phyloP scores from a whole-genome alignment of 1,284 basidiomycete genomes.

The Crocinoboletus sp. region DNA sequence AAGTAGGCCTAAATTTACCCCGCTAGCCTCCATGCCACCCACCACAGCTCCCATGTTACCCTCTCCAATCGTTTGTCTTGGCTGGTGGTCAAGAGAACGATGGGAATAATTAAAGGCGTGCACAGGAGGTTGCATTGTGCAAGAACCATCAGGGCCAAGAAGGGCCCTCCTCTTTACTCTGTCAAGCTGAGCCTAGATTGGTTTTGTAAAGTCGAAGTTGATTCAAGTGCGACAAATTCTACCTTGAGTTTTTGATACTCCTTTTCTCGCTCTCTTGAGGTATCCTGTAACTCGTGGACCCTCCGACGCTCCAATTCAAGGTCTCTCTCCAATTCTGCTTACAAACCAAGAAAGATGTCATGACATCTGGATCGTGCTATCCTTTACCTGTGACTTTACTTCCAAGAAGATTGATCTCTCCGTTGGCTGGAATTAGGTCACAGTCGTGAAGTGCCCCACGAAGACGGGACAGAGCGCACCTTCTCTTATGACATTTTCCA shows the following conservation, averaged over 20 bases:
- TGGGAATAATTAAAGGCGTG: conserved; percentile 16
- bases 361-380: neutral
- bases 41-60: conserved; percentile 54
- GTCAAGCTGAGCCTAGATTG: conserved; percentile 52
- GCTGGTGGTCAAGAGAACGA: conserved; percentile 18
- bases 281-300: conserved; percentile 66
- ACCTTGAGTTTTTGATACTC: conserved; percentile 86
- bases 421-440: conserved; percentile 50
- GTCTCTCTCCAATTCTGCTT: conserved; percentile 67
- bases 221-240: conserved; percentile 2
- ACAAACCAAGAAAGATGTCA: conserved; percentile 3
- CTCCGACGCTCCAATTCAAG: conserved; percentile 74
- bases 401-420: conserved; percentile 66
- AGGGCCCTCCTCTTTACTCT: conserved; percentile 77
- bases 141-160: conserved; percentile 37
- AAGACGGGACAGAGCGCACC: conserved; percentile 37
- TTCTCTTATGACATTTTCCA: conserved; percentile 77
- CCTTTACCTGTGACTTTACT: conserved; percentile 57
- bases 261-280: conserved; percentile 70
- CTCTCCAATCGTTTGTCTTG: conserved; percentile 20
- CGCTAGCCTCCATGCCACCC: conserved; percentile 65
- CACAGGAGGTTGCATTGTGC: conserved; percentile 13
- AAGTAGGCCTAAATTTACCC: conserved; percentile 38
- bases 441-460: neutral
- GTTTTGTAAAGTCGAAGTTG: conserved; percentile 52